Base-by-base conservation (phyloP, 352 stramenopile species). In the Blastocystis hominis region DNA sequence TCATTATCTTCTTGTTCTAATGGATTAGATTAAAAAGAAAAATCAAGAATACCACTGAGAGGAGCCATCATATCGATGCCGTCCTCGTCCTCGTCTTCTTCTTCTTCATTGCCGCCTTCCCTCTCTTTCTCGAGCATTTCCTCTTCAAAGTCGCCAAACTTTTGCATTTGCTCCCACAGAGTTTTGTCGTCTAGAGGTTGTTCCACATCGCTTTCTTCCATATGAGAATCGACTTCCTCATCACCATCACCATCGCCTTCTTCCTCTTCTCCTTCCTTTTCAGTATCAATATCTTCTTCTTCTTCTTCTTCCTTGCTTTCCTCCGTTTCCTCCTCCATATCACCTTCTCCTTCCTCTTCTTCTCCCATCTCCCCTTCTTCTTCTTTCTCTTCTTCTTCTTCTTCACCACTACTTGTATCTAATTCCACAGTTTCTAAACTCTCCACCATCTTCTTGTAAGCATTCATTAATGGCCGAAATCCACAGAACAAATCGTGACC, bases 221-320 rank as follows among this genome's bases (percentile, higher is more conserved):
- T 10, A 10, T 68, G 30, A 6, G 38, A 20, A 90, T 91, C 42
- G 93, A 92, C 63, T 92, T 91, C 17, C 69, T 91, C 50, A 6
- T 44, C 34, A 20, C 56, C 54, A 13, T 70, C 53, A n/a, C 84
- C 53, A 47, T 47, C 46, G 17, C n/a, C n/a, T n/a, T n/a, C n/a
- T n/a, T n/a, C n/a, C n/a, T 88, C 47, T 36, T 72, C 38, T 47
- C 40, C 13, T 1, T 81, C 54, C 5, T 68, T 42, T n/a, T 89
- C 78, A 0, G 17, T 75, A 17, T 89, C 69, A 0, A 0, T 46
- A 36, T 78, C 64, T 1, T 84, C 62, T 13, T 69, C 47, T 38
- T 76, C 30, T 34, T 50, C 30, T 46, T 89, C 24, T 15, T 90
- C 86, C 50, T 89, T 54, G 30, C 64, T 20, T 13, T 88, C n/a